A percentile compares a stretch with the other conserved stretches of the same genome.
These are phyloP conservation scores for Aspergillus pseudotamarii DNA, from an alignment of 2,329 filamentous ascomycete species.

Conservation along the genomic window DNA sequence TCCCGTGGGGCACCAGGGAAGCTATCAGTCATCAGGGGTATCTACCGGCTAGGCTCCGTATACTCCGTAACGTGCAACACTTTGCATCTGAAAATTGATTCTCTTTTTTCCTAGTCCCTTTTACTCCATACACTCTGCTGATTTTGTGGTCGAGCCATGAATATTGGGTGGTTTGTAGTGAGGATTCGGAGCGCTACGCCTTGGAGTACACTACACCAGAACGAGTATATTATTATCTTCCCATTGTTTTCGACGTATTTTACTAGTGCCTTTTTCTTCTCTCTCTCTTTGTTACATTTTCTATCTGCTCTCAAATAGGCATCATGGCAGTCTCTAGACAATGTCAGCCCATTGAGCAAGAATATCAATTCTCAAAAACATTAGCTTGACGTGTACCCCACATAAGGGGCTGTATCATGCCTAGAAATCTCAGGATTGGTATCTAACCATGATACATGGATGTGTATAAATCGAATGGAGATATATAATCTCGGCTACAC, in stretches of 20 bases:
- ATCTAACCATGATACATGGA: neutral
- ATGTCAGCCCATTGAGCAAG: neutral
- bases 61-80: neutral
- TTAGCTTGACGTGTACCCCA: neutral
- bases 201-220: neutral
- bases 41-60: neutral
- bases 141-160: neutral
- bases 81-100: neutral
- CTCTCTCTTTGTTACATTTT: neutral
- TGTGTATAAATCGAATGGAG: neutral
- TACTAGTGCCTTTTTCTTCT: neutral
- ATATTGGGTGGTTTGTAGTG: conserved; percentile 8
- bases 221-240: neutral
- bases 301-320: neutral
- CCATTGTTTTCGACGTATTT: neutral
- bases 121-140: neutral
- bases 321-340: neutral
- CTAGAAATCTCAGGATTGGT: neutral
- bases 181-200: neutral
- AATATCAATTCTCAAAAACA: neutral
- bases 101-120: neutral
- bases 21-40: conserved; percentile 2
- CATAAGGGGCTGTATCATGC: neutral
- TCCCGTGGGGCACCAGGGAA: neutral
- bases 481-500: neutral